Percentiles rank a stretch among this genome's conserved stretches.
These are phyloP conservation scores for Didymella keratinophila DNA, from an alignment of 2,329 filamentous ascomycete species.

Conservation along the genomic window DNA sequence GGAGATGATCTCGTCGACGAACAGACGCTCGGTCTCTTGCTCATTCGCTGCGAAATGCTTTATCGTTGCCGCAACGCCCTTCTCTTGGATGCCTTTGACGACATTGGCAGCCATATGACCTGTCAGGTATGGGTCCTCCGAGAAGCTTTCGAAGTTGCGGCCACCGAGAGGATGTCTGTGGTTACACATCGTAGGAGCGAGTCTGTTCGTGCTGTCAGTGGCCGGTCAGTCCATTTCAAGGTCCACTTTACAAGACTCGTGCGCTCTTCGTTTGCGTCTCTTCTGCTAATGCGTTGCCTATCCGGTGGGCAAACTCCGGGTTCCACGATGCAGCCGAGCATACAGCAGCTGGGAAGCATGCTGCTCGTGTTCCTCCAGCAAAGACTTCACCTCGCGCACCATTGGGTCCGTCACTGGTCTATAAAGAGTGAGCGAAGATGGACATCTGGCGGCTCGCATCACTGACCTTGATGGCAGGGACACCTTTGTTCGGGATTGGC, in stretches of 20 bases:
- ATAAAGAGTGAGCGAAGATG: slow-evolving; percentile 25
- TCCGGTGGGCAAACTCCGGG: slow-evolving; percentile 60
- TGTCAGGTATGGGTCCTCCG: slow-evolving; percentile 72
- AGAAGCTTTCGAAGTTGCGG: slow-evolving; percentile 78
- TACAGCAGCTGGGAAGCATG: slow-evolving; percentile 78
- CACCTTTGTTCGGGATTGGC: slow-evolving; percentile 63
- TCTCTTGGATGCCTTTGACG: slow-evolving; percentile 68
- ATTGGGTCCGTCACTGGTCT: slow-evolving; percentile 73
- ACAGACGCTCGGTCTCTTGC: slow-evolving; percentile 75
- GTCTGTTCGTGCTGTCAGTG: slow-evolving; percentile 34
- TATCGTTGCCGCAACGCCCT: slow-evolving; percentile 73
- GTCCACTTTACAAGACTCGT: slow-evolving; percentile 64
- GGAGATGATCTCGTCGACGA: slow-evolving; percentile 57
- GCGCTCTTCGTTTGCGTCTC: slow-evolving; percentile 77
- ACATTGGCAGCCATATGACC: slow-evolving; percentile 71
- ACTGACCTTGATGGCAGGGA: slow-evolving; percentile 63
- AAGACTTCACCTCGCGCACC: slow-evolving; percentile 70
- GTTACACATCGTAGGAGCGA: slow-evolving; percentile 81
- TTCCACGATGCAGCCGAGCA: slow-evolving; percentile 77
- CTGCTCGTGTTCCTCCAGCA: slow-evolving; percentile 70
- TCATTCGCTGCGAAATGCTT: slow-evolving; percentile 76
- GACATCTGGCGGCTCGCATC: background rate
- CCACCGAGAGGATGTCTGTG: slow-evolving; percentile 82
- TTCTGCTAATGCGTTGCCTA: slow-evolving; percentile 72
- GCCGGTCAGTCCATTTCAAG: background rate